phyloP scores from a whole-genome alignment of 1,284 basidiomycete species.

The Ceratorhiza oryzae-sativae region DNA sequence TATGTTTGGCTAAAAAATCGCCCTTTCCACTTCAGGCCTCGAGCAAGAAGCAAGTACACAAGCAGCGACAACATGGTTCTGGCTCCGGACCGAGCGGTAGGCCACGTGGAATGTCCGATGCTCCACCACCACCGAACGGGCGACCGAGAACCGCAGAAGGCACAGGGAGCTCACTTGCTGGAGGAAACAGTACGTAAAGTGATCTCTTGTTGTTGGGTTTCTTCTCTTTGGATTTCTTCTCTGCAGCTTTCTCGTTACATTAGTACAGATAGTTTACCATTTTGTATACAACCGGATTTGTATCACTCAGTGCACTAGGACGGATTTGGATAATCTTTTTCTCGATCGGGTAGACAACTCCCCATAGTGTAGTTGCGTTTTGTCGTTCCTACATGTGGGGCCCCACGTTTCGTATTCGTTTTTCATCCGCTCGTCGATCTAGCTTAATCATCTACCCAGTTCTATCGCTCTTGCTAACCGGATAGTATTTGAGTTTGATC shows the following conservation, averaged over 20 bases:
- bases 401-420: slow-evolving; percentile 19
- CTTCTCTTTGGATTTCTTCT: not conserved
- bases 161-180: not conserved
- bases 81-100: slow-evolving; percentile 26
- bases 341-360: not conserved
- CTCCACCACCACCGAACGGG: slow-evolving; percentile 11
- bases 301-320: not conserved
- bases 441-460: slow-evolving; percentile 19
- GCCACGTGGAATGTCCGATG: slow-evolving; percentile 36
- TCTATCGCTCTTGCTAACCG: slow-evolving; percentile 23
- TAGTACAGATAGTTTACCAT: slow-evolving; percentile 2
- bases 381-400: slow-evolving; percentile 18
- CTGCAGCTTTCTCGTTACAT: not conserved
- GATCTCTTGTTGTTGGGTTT: not conserved
- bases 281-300: slow-evolving; percentile 26
- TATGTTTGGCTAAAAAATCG: not conserved
- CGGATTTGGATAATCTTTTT: not conserved
- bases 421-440: slow-evolving; percentile 3
- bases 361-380: not conserved
- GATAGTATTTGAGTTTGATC: slow-evolving; percentile 2
- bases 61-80: slow-evolving; percentile 36
- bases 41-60: slow-evolving; percentile 37
- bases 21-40: slow-evolving; percentile 31
- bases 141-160: slow-evolving; percentile 31
- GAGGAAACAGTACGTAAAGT: slow-evolving; percentile 34